Evolutionary conservation across 1,284 basidiomycete genomes (phyloP), one percentile per base, ranked within the genome.

Genomic region (Trametes hirsuta): DNA sequence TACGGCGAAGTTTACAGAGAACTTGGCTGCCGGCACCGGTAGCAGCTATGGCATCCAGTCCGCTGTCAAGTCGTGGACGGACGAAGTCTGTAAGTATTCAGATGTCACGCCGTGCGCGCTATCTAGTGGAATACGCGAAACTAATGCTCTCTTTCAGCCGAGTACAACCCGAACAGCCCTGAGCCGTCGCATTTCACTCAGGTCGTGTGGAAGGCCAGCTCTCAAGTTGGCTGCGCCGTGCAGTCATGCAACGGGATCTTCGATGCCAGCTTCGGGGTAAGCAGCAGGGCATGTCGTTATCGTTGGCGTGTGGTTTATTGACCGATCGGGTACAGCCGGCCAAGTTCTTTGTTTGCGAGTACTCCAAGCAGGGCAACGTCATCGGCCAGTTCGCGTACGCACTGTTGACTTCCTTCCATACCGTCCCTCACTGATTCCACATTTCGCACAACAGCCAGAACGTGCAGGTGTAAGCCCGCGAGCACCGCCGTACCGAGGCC

Each of bases 131-230:
- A 30, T 30, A 30, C 12, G 25, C 25, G 24, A 9, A 12, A 41
- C 53, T 30, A 47, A 42, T 15, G 58, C 34, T 25, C 21, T 44
- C 55, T 45, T 47, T 8, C 58, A 86, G 85, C 77, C 3, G 68
- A 84, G 50, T 90, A 88, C 70, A 68, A 86, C 66, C 73, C 85
- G 35, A 77, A 66, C 67, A 83, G 83, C 72, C 87, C 87, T 2
- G 57, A 72, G 47, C 68, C 81, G 15, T 88, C 86, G 51, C 88
- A 91, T 70, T 91, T 86, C 69, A 91, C 88, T 6, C 88, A 91
- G 72, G 71, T 74, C 44, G 87, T 91, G 3, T 91, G 88, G 88
- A 89, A 90, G 72, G 77, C 72, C 8, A 81, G 82, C 11, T 83
- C 79, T 1, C 75, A 87, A 61, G 74, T 90, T 35, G 88, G 87